Evolutionary conservation across 371 early-diverging fungal genomes (phyloP), one percentile per base, ranked within the genome.

Genomic region (Funneliformis caledonium): DNA sequence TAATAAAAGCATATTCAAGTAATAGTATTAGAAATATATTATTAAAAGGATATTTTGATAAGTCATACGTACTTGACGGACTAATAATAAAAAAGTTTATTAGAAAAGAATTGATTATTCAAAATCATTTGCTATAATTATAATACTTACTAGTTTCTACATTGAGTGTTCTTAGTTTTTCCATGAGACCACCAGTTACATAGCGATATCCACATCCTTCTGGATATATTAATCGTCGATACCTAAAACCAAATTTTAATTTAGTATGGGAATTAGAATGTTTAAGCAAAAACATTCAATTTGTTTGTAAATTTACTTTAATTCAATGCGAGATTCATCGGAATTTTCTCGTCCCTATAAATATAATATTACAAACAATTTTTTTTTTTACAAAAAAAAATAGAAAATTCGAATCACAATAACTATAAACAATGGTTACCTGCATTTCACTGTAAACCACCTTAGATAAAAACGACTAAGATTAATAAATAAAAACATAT

Each of bases 161-260:
- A 56, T 84, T 82, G n/a, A 93, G 85, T 4, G 90, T 88, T 56
- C 93, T 86, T n/a, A 93, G 84, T 76, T 87, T 84, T 65, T 90
- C 89, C 93, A 93, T 93, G 37, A 92, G 81, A 2, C 93, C 93
- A 56, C 93, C 93, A 2, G 93, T 93, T 73, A 91, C 91, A 73
- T 87, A 89, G 60, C 91, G 88, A 80, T 93, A 93, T 0, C 93
- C 93, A 82, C 89, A 90, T 16, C 83, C 85, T 70, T 89, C 88
- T 6, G 93, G 92, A 76, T 90, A 91, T 83, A 93, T 86, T 67
- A 89, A 82, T 76, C 90, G 86, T 62, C 89, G 87, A 85, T 91
- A 87, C 42, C 89, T 83, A 73, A 76, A 75, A 9, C 72, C 77
- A 72, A 76, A 37, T n/a, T 33, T 14, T 22, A 64, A 8, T 31